phyloP scores from a whole-genome alignment of 257 asterid genomes.

The Jaltomata sinuosa region DNA sequence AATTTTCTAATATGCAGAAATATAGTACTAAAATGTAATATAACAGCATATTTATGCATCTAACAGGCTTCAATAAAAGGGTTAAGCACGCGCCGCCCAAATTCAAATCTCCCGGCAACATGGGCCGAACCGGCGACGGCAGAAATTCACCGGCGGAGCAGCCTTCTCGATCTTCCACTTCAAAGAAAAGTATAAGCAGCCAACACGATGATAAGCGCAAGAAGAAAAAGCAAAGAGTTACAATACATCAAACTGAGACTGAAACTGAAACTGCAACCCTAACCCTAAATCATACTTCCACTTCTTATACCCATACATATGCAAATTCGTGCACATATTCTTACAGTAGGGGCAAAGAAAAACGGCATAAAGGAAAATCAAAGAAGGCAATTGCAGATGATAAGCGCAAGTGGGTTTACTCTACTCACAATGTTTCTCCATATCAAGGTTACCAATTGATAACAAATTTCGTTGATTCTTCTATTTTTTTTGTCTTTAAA shows the following conservation, averaged over 20 bases:
- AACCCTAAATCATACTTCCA: conserved; percentile 15
- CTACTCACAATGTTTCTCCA: conserved; percentile 40
- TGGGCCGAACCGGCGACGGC: neutral
- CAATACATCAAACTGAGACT: conserved; percentile 17
- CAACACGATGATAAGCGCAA: neutral
- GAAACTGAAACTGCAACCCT: conserved; percentile 13
- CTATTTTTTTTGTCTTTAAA: neutral
- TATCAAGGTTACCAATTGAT: conserved; percentile 20
- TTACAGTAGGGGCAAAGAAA: neutral
- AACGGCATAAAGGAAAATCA: conserved; percentile 3
- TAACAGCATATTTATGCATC: neutral
- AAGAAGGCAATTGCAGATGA: conserved; percentile 7
- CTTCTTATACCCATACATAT: conserved; percentile 10
- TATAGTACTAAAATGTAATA: neutral
- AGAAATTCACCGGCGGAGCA: neutral
- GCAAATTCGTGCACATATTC: neutral
- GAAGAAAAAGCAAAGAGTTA: conserved; percentile 17
- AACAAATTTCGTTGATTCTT: neutral
- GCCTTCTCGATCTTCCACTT: neutral
- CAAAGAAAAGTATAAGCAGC: neutral
- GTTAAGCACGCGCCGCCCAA: conserved; percentile 13
- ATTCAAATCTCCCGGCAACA: neutral
- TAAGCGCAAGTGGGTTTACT: conserved; percentile 58
- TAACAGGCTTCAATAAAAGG: neutral
- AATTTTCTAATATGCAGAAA: neutral